phyloP scores from a whole-genome alignment of 1,139 yeast species.

The Saccharomycopsis hybrid region DNA sequence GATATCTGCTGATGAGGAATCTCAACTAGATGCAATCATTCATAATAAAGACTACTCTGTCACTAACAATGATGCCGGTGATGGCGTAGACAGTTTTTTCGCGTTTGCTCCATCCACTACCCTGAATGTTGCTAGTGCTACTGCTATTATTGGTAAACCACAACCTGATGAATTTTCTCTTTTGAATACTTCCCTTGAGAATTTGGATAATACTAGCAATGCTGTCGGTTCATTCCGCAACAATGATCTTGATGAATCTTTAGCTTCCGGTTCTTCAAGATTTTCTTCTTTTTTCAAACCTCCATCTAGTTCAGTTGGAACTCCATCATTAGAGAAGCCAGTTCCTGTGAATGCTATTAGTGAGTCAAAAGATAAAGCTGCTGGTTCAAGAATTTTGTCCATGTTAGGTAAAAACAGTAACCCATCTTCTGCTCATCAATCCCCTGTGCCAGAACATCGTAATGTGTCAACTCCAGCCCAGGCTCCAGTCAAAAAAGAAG shows the following conservation, averaged over 20 bases:
- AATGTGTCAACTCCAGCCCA: not conserved
- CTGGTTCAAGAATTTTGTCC: slow-evolving; percentile 16
- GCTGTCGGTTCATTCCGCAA: no score
- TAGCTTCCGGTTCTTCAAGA: slow-evolving; percentile 34
- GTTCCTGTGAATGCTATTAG: no score
- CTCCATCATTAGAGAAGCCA: no score
- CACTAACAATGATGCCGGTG: slow-evolving; percentile 27
- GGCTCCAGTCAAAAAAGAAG: not conserved
- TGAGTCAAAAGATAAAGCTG: slow-evolving; percentile 4
- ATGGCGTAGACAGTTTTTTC: slow-evolving; percentile 39
- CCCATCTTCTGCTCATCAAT: not conserved
- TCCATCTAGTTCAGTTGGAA: not conserved
- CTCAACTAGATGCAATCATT: slow-evolving; percentile 15
- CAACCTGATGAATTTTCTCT: not conserved
- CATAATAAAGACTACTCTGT: slow-evolving; percentile 16
- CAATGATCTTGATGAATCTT: slow-evolving; percentile 11
- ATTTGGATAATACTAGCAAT: not conserved
- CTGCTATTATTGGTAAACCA: no score
- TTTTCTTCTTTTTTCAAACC: slow-evolving; percentile 41
- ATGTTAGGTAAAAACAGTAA: slow-evolving; percentile 14
- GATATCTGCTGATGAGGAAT: slow-evolving; percentile 29
- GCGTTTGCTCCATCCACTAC: no score
- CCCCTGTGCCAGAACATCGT: not conserved
- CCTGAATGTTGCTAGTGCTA: no score
- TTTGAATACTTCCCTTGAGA: slow-evolving; percentile 9